phyloP scores from a whole-genome alignment of 2,329 filamentous ascomycete genomes.

The Beauveria caledonica region DNA sequence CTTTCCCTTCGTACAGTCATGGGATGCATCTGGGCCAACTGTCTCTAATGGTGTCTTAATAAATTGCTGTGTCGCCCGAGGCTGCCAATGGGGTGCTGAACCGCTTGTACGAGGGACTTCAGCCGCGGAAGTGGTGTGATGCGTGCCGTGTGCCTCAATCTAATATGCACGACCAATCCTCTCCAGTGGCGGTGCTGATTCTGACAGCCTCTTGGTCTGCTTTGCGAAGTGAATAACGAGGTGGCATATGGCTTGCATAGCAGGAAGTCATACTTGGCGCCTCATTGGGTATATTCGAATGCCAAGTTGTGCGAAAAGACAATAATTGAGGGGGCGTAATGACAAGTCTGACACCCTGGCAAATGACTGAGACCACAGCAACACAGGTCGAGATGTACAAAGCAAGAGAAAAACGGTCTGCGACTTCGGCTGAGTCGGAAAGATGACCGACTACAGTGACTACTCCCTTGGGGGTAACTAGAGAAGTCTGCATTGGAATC shows the following conservation, averaged over 20 bases:
- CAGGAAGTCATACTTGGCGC: neutral
- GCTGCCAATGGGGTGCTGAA: neutral
- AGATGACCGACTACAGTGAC: too few species aligned
- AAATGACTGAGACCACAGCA: neutral
- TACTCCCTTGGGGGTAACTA: too few species aligned
- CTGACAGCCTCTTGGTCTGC: neutral
- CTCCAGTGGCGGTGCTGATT: neutral
- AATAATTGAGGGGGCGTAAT: neutral
- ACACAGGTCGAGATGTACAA: neutral
- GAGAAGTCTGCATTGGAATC: neutral
- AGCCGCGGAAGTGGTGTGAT: slow-evolving; percentile 1
- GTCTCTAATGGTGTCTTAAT: neutral
- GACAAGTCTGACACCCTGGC: neutral
- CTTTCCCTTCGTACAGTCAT: neutral
- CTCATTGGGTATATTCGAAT: neutral
- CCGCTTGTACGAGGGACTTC: neutral
- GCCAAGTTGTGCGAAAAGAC: neutral
- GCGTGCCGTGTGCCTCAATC: neutral
- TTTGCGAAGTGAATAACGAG: neutral
- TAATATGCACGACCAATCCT: neutral
- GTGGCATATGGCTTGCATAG: neutral
- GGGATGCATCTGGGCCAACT: neutral
- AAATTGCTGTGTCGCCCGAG: neutral
- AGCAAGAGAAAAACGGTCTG: neutral
- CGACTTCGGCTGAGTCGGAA: neutral